These are phyloP conservation scores for Tuber aestivum DNA, from an alignment of 495 filamentous ascomycete species.

Conservation along the genomic window DNA sequence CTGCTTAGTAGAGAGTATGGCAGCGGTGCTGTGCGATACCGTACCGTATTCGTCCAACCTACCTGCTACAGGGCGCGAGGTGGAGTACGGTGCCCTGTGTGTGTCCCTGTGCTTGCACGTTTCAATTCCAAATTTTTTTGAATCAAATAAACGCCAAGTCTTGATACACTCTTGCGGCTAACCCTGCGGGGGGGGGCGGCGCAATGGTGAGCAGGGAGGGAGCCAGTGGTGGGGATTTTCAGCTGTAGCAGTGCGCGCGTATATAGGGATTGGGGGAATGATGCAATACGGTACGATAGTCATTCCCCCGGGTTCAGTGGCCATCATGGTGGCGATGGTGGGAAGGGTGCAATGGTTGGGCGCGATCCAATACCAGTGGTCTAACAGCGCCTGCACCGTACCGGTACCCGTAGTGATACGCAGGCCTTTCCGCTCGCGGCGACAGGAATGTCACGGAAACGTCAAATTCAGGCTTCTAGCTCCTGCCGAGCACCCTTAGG, in stretches of 20 bases:
- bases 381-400: neutral
- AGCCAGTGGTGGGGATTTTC: neutral
- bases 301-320: neutral
- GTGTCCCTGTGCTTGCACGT: neutral
- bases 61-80: neutral
- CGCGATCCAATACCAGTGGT: neutral
- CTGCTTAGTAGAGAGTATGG: too few relatives aligned
- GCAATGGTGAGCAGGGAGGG: neutral
- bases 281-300: neutral
- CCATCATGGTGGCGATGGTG: neutral
- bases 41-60: neutral
- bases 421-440: neutral
- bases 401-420: neutral
- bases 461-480: neutral
- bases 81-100: too few relatives aligned
- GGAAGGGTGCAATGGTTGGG: neutral
- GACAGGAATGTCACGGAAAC: neutral
- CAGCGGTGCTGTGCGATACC: neutral
- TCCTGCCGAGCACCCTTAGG: neutral
- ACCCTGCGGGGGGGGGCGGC: neutral
- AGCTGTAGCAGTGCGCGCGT: neutral
- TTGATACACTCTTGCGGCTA: constrained; percentile 1
- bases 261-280: neutral
- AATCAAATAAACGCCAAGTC: constrained; percentile 5
- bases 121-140: neutral